phyloP scores from a whole-genome alignment of 2,329 filamentous ascomycete species.

The Clarireedia paspali region DNA sequence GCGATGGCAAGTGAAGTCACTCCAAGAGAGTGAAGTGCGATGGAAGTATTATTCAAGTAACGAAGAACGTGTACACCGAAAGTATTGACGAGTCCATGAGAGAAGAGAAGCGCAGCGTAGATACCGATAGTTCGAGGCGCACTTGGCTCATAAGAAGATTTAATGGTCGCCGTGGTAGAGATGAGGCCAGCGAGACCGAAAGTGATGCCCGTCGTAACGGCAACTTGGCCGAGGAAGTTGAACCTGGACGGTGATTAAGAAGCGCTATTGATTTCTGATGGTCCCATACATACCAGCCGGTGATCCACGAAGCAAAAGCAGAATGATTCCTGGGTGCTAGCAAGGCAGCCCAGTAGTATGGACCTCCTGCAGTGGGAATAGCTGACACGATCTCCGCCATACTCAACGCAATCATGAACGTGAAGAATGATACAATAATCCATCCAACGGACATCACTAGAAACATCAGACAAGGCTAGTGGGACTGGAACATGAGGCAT shows the following conservation, averaged over 20 bases:
- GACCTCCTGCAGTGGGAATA: constrained; percentile 49
- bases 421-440: constrained; percentile 49
- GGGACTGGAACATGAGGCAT: constrained; percentile 26
- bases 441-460: constrained; percentile 47
- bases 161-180: constrained; percentile 37
- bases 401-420: constrained; percentile 43
- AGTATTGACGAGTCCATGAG: constrained; percentile 47
- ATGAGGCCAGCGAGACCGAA: constrained; percentile 40
- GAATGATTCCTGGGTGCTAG: constrained; percentile 41
- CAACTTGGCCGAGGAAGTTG: constrained; percentile 41
- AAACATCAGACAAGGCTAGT: neutral
- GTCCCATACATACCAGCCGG: constrained; percentile 31
- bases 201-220: constrained; percentile 41
- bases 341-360: constrained; percentile 54
- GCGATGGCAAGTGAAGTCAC: constrained; percentile 46
- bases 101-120: constrained; percentile 47
- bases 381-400: constrained; percentile 55
- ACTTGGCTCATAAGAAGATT: constrained; percentile 35
- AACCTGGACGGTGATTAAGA: constrained; percentile 28
- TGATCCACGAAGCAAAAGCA: constrained; percentile 40
- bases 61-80: constrained; percentile 49
- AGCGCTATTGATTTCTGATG: neutral
- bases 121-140: constrained; percentile 48
- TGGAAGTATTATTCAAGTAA: constrained; percentile 49
- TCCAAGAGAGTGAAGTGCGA: constrained; percentile 46